Base-by-base conservation (phyloP, 805 yeast species). In the Metschnikowia gelsemii region DNA sequence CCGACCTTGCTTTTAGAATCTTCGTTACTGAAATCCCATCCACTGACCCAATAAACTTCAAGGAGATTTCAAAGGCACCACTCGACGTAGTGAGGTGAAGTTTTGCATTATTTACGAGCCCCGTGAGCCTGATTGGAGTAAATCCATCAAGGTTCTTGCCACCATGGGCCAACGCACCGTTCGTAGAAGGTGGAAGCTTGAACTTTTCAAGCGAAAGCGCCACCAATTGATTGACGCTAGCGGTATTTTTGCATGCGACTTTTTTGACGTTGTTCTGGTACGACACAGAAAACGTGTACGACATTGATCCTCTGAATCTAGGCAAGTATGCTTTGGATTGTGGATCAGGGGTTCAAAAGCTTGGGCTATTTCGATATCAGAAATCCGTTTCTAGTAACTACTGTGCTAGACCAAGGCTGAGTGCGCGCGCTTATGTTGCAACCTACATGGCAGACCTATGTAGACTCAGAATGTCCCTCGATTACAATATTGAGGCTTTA, bases 91-190 rank as follows among this genome's bases (percentile, higher is more conserved):
- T 36, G 11, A 69, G 49, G 13, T 40, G 45, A 20, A 70, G 44
- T 42, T 62, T 68, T 26, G 68, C 54, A 40, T 68, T 69, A 43
- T 62, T 68, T 17, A 57, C 45, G 18, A 70, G 49, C 21, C 51
- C 58, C 12, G 68, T 57, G 30, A 63, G 56, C 33, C 70, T 47
- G 7, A 70, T 35, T 1, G 72, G 66, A 19, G 63, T 52, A 13
- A 64, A 44, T 3, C 51, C 42, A 40, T 70, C 73, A 16, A 69
- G 45, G 9, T 37, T 51, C 40, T 64, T 65, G 41, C 57, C 55
- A 32, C 63, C 58, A 45, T 58, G 46, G n/a, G 30, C 24, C 32
- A 68, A 46, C 13, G 50, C 49, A 5, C 67, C 72, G n/a, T 40
- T 45, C 3, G 42, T 43, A n/a, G 29, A 6, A 11, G 37, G 17